These are phyloP conservation scores for Blakeslea trispora DNA, from an alignment of 371 early-diverging fungal genomes.

Conservation along the genomic window DNA sequence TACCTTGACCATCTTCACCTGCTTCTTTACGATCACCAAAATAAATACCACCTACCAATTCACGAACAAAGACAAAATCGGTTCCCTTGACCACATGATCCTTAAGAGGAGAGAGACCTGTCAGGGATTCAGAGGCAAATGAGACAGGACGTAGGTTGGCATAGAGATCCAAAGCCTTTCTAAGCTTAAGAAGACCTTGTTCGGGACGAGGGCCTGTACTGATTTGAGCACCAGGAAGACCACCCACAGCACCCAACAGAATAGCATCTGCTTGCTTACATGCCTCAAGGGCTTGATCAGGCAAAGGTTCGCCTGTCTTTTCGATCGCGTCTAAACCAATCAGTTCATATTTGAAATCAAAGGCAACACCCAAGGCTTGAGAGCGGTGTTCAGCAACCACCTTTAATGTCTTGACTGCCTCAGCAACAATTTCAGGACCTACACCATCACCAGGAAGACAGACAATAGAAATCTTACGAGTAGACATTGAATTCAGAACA, in stretches of 20 bases:
- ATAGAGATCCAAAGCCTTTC: conserved; percentile 89
- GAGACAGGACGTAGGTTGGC: conserved; percentile 95
- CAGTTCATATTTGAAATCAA: conserved; percentile 77
- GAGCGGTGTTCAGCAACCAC: conserved; percentile 67
- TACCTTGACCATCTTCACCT: conserved; percentile 73
- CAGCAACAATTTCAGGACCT: conserved; percentile 92
- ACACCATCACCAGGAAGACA: conserved; percentile 95
- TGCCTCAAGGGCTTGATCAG: conserved; percentile 75
- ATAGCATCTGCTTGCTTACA: conserved; percentile 87
- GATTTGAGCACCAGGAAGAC: conserved; percentile 83
- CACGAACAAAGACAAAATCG: conserved; percentile 91
- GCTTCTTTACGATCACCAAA: conserved; percentile 93
- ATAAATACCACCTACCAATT: conserved; percentile 96
- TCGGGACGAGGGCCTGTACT: conserved; percentile 92
- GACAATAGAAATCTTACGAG: conserved; percentile 53
- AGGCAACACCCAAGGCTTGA: conserved; percentile 53
- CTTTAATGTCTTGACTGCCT: conserved; percentile 88
- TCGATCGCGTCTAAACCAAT: conserved; percentile 95
- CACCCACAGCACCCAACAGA: conserved; percentile 96
- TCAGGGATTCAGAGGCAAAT: conserved; percentile 87
- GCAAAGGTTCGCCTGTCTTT: conserved; percentile 84
- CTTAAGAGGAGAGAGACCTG: conserved; percentile 85
- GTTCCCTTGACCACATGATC: conserved; percentile 87
- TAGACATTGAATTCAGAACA: conserved; percentile 15
- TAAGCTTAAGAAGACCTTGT: conserved; percentile 88